These are phyloP conservation scores for Cornus suecica DNA, from an alignment of 148 eudicot species.

Conservation along the genomic window DNA sequence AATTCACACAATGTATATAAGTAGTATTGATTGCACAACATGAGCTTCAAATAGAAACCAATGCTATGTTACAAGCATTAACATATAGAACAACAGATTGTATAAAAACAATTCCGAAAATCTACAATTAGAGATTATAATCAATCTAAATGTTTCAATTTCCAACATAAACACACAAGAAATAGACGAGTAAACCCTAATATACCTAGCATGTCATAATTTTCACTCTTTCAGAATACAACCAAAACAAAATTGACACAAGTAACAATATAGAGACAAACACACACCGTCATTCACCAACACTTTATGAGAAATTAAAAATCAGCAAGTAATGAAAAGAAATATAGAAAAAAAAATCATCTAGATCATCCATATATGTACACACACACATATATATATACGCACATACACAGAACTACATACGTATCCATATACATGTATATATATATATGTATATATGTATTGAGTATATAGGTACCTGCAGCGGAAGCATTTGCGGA, in stretches of 20 bases:
- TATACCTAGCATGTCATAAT: neutral
- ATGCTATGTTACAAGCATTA: neutral
- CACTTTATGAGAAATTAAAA: neutral
- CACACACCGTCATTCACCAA: neutral
- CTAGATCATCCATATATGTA: constrained; percentile 4
- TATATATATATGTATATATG: neutral
- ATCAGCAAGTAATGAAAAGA: neutral
- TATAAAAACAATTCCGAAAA: neutral
- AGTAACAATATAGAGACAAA: neutral
- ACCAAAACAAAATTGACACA: neutral
- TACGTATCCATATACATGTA: neutral
- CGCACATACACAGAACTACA: neutral
- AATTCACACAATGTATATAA: no score
- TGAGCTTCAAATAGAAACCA: neutral
- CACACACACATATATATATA: neutral
- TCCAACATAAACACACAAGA: neutral
- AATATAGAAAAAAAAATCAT: neutral
- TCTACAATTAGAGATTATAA: neutral
- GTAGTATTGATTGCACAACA: neutral
- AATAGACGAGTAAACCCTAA: neutral
- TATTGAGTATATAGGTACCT: constrained; percentile 21
- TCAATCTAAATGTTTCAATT: neutral
- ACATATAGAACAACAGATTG: neutral
- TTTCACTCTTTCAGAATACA: neutral
- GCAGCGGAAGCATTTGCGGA: constrained; percentile 36